phyloP scores from a whole-genome alignment of 139 green algal species.

The Chlorella vulgaris region DNA sequence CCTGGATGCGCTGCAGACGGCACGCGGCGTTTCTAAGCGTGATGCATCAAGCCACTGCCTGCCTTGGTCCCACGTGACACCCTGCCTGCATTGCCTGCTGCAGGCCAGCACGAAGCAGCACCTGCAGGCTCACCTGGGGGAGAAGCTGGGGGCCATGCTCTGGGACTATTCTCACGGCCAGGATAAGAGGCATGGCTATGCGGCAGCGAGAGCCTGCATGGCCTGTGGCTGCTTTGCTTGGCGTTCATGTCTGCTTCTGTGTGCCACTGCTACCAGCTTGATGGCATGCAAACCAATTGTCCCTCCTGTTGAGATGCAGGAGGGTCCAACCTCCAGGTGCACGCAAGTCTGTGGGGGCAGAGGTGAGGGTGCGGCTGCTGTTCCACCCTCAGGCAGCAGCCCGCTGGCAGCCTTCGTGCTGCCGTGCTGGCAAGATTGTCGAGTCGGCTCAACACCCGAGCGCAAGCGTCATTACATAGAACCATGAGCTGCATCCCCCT shows the following conservation, averaged over 20 bases:
- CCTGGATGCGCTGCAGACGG: neutral
- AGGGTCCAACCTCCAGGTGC: conserved; percentile 50
- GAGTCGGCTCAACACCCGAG: too few relatives aligned
- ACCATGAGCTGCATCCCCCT: too few relatives aligned
- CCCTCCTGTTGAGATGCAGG: too few relatives aligned
- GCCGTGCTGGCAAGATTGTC: too few relatives aligned
- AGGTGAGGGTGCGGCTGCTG: too few relatives aligned
- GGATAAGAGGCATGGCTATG: neutral
- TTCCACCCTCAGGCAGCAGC: too few relatives aligned
- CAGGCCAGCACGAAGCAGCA: conserved; percentile 48
- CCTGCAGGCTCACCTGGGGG: conserved; percentile 73
- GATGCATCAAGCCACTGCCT: neutral
- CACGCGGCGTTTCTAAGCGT: neutral
- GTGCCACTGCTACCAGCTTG: too few relatives aligned
- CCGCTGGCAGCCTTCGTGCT: too few relatives aligned
- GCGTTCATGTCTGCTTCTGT: too few relatives aligned
- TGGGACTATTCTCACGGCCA: conserved; percentile 53
- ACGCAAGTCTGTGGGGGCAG: conserved; percentile 78
- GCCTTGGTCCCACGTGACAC: conserved; percentile 34
- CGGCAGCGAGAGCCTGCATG: neutral
- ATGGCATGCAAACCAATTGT: neutral
- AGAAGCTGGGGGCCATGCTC: conserved; percentile 69
- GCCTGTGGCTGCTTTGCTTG: neutral
- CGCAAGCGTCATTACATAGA: too few relatives aligned
- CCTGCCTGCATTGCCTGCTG: neutral